Conservation (phyloP, 352 stramenopile genomes). For the Hyphochytrium catenoides region DNA sequence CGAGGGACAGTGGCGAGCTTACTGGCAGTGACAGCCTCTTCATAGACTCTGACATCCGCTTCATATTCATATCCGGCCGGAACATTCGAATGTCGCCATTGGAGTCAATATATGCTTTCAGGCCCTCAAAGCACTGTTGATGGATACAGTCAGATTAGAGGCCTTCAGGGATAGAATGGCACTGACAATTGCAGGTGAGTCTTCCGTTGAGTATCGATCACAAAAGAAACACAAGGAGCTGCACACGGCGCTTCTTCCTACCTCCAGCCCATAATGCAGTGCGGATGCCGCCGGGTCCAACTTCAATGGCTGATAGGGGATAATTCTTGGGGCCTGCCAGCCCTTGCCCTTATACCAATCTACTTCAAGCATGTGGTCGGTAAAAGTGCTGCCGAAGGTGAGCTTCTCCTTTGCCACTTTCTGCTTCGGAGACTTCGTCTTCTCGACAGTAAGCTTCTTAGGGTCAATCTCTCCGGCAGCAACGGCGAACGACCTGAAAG, state of each 20-base stretch:
- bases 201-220: too few relatives aligned
- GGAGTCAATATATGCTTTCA: constrained; percentile 75
- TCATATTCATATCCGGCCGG: constrained; percentile 88
- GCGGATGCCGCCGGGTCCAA: constrained; percentile 70
- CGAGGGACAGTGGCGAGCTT: constrained; percentile 9
- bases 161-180: too few relatives aligned
- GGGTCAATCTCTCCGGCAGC: too few relatives aligned
- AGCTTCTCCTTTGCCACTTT: constrained; percentile 62
- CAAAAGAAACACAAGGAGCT: not conserved
- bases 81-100: constrained; percentile 73
- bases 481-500: too few relatives aligned
- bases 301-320: constrained; percentile 63
- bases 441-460: too few relatives aligned
- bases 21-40: constrained; percentile 60
- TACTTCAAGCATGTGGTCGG: constrained; percentile 89
- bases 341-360: constrained; percentile 54
- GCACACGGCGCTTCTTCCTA: constrained; percentile 4
- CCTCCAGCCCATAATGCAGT: constrained; percentile 80
- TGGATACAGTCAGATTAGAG: too few relatives aligned
- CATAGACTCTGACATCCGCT: constrained; percentile 79
- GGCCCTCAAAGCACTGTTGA: constrained; percentile 82
- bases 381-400: constrained; percentile 81
- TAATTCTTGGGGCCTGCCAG: constrained; percentile 70
- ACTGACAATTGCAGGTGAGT: too few relatives aligned
- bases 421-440: too few relatives aligned